Evolutionary conservation across 2,329 filamentous ascomycete genomes (phyloP).

Genomic region (Aotearoamyces nothofagi): DNA sequence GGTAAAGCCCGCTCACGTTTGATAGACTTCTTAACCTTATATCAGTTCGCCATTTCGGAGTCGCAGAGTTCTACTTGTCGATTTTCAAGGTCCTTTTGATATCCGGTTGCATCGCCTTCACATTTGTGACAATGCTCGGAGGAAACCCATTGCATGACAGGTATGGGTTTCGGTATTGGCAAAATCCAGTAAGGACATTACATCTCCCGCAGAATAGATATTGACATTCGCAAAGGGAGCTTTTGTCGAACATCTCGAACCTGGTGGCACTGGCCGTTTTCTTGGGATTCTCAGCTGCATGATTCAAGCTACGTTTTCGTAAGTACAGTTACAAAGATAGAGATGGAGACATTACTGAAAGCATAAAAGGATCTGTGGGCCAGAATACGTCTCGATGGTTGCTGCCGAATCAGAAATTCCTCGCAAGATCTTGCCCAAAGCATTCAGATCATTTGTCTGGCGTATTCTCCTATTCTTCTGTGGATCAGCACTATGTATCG

Average conservation of each 20-base stretch:
- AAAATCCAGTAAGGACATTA: constrained; percentile 1
- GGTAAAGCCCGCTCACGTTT: no score
- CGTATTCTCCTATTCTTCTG: constrained; percentile 57
- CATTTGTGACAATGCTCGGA: no score
- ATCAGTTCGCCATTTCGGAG: neutral
- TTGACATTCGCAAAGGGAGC: constrained; percentile 1
- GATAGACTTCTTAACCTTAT: constrained; percentile 1
- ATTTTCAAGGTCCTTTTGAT: no score
- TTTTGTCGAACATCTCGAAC: constrained; percentile 32
- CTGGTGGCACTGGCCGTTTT: constrained; percentile 28
- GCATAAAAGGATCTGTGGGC: constrained; percentile 46
- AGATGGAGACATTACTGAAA: constrained; percentile 55
- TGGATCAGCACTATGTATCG: constrained; percentile 46
- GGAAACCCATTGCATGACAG: no score
- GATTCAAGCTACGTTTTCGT: constrained; percentile 57
- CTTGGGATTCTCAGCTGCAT: constrained; percentile 62
- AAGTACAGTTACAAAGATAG: constrained; percentile 26
- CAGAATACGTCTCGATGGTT: constrained; percentile 51
- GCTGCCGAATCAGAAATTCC: constrained; percentile 56
- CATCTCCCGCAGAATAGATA: neutral
- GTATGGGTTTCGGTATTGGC: no score
- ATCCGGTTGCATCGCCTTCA: no score
- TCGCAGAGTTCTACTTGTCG: no score
- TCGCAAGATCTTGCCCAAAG: constrained; percentile 44
- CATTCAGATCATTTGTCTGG: constrained; percentile 59